A percentile compares a stretch with the other conserved stretches of the same genome.
phyloP scores from a whole-genome alignment of 768 basidiomycete species.

The Chalciporus sphaerocephalus region DNA sequence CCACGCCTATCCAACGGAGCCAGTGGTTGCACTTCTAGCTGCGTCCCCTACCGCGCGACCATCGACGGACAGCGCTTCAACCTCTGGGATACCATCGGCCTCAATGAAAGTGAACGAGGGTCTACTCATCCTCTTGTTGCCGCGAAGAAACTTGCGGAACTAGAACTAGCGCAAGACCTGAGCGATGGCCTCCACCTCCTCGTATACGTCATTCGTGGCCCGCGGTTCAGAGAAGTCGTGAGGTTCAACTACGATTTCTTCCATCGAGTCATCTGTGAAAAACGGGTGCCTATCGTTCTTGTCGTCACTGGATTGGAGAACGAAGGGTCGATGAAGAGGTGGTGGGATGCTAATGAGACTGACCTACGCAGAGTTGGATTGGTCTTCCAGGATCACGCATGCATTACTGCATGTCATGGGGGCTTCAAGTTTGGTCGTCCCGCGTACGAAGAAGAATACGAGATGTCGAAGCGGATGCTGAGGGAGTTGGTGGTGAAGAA shows the following conservation, averaged over 20 bases:
- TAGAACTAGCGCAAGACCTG: not conserved
- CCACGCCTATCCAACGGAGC: slow-evolving; percentile 3
- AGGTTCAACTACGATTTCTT: slow-evolving; percentile 1
- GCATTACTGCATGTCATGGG: not conserved
- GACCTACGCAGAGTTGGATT: not conserved
- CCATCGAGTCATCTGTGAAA: not conserved
- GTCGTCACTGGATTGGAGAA: slow-evolving; percentile 4
- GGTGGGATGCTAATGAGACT: not conserved
- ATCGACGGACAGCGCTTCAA: not conserved
- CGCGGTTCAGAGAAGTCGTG: not conserved
- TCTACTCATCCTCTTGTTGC: not conserved
- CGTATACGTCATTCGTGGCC: slow-evolving; percentile 3
- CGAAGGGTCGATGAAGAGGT: slow-evolving; percentile 3
- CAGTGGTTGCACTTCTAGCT: not conserved
- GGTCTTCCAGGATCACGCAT: not conserved
- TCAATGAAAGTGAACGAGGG: slow-evolving; percentile 1
- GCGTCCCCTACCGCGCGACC: not conserved
- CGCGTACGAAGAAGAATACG: not conserved
- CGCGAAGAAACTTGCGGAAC: not conserved
- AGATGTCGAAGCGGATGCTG: not conserved
- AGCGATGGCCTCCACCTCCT: slow-evolving; percentile 2
- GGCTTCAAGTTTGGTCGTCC: not conserved
- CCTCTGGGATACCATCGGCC: slow-evolving; percentile 5
- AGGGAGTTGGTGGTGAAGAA: not conserved
- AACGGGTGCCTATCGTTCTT: slow-evolving; percentile 4